These are phyloP conservation scores for Fusarium pseudocircinatum DNA, from an alignment of 2,329 filamentous ascomycete genomes.

Conservation along the genomic window DNA sequence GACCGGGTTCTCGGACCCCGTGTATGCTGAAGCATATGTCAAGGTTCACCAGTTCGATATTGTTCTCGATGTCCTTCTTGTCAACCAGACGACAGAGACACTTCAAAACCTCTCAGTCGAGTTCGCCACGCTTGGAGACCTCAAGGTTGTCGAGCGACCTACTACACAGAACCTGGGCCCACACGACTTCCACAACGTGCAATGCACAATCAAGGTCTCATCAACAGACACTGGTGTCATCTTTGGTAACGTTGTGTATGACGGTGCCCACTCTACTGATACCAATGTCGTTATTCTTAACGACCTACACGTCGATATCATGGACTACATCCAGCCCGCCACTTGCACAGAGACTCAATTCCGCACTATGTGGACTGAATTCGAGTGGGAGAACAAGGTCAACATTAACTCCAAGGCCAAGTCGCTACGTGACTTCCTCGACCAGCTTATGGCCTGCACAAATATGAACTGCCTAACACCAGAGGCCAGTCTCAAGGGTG, in stretches of 20 bases:
- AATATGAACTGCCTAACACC: conserved; percentile 99
- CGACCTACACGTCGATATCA: conserved; percentile 97
- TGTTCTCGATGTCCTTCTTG: conserved; percentile 91
- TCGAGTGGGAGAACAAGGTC: conserved; percentile 99
- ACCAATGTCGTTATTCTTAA: conserved; percentile 98
- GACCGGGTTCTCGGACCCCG: conserved; percentile 96
- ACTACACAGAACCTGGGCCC: conserved; percentile 95
- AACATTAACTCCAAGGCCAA: conserved; percentile 99
- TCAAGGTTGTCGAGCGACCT: conserved; percentile 97
- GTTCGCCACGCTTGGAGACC: conserved; percentile 96
- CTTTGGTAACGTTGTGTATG: conserved; percentile 98
- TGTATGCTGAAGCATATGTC: conserved; percentile 99
- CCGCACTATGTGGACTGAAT: conserved; percentile 99
- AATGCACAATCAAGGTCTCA: conserved; percentile 98
- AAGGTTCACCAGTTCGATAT: conserved; percentile 99
- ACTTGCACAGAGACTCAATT: conserved; percentile 98
- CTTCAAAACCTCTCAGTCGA: conserved; percentile 97
- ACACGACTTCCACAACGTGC: conserved; percentile 97
- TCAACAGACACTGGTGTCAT: conserved; percentile 98
- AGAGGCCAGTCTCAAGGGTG: conserved; percentile 94
- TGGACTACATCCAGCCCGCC: conserved; percentile 99
- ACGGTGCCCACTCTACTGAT: conserved; percentile 89
- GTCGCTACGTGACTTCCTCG: conserved; percentile 88
- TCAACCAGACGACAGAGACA: conserved; percentile 97
- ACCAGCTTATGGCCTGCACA: conserved; percentile 94